Evolutionary conservation across 805 yeast species (phyloP), one percentile per base, ranked within the genome.

Genomic region (Blastobotrys chiropterorum): DNA sequence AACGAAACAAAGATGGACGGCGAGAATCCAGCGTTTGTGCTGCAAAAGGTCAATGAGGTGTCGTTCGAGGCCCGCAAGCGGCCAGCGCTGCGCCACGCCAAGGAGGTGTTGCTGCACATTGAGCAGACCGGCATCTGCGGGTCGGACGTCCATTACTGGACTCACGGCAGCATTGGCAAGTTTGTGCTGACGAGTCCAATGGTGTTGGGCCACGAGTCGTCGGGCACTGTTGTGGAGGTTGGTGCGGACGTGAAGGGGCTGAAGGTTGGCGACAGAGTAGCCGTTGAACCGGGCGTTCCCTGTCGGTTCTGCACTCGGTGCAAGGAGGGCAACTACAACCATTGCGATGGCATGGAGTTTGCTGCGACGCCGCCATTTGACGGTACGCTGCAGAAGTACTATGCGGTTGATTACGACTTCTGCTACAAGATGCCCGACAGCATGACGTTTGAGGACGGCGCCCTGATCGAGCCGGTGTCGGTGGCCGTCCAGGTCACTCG

Each of bases 311-410:
- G 86, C 41, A 80, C 83, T 50, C 90, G 79, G 63, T 85, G 84
- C 71, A 85, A 85, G 69, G 70, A 80, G 17, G 96, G 96, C 34
- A 72, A 78, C 49, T 89, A 89, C 74, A 87, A 89, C 67, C 72
- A 88, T 62, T 86, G 94, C 65, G 95, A 95, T 11, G 80, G 82
- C 57, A 86, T 89, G 95, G 78, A 74, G n/a, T 89, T 89, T 72
- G 96, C 96, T 31, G 96, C 96, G 38, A 86, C 96, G 14, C 96
- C 96, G 7, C 90, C 90, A 50, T 75, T 80, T 53, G 90, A 86
- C 63, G 95, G 92, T 50, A 89, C 96, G 6, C 72, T 89, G 60
- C 77, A 83, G 60, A 81, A 82, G 63, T 86, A 82, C 72, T 88
- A 77, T 68, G 66, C 81, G 55, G 72, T 84, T 34, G 94, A 95